phyloP scores from a whole-genome alignment of 768 basidiomycete species.

The Russula griseocarnosa region DNA sequence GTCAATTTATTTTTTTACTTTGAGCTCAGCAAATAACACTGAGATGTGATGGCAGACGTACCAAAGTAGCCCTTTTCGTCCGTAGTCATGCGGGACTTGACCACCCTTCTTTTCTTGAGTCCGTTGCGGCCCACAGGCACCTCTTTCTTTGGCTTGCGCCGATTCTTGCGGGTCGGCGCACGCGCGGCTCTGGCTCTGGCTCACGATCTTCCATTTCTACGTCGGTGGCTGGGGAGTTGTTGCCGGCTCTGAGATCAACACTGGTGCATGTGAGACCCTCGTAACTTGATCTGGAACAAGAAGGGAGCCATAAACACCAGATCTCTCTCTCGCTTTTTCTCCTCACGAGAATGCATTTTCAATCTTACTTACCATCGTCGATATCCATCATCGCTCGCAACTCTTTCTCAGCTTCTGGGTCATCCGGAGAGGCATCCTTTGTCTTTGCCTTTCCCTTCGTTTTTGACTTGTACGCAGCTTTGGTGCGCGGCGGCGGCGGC shows the following conservation, averaged over 20 bases:
- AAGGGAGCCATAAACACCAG: no score
- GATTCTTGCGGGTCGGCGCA: conserved; percentile 35
- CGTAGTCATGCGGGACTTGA: conserved; percentile 51
- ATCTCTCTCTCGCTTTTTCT: no score
- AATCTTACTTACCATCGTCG: conserved; percentile 53
- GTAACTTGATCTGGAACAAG: conserved; percentile 25
- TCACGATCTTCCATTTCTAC: conserved; percentile 32
- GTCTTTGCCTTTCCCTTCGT: conserved; percentile 29
- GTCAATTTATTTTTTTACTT: no score
- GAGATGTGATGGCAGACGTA: conserved; percentile 34
- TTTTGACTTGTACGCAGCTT: conserved; percentile 32
- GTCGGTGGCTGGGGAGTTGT: conserved; percentile 29
- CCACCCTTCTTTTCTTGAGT: conserved; percentile 63
- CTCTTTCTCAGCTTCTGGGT: conserved; percentile 42
- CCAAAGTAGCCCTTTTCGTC: conserved; percentile 74
- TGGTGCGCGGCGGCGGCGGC: conserved; percentile 38
- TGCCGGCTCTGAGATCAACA: conserved; percentile 24
- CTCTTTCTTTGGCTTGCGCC: conserved; percentile 49
- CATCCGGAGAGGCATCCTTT: conserved; percentile 42
- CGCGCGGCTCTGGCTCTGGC: conserved; percentile 24
- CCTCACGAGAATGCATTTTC: no score
- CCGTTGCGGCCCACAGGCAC: conserved; percentile 78
- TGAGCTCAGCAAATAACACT: not conserved
- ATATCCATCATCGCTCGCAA: conserved; percentile 70
- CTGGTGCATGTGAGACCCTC: conserved; percentile 12